These are phyloP conservation scores for Monilinia aucupariae DNA, from an alignment of 2,329 filamentous ascomycete genomes.

Conservation along the genomic window DNA sequence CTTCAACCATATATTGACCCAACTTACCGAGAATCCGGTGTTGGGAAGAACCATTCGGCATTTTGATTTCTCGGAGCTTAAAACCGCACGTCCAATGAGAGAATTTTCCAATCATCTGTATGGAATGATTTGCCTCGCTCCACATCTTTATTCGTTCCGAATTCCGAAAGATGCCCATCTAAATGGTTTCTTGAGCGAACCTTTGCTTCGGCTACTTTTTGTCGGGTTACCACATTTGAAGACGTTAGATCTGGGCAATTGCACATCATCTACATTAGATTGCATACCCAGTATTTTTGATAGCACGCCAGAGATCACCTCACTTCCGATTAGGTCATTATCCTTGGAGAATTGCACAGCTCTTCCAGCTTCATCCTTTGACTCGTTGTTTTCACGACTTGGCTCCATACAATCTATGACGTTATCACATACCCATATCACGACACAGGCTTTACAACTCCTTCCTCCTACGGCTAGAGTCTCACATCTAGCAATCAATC, in stretches of 20 bases:
- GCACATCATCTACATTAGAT: constrained; percentile 9
- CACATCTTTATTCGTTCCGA: constrained; percentile 65
- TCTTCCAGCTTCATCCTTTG: constrained; percentile 3
- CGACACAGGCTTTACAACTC: constrained; percentile 59
- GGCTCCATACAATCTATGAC: constrained; percentile 8
- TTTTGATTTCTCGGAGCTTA: constrained; percentile 45
- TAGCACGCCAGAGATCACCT: background rate
- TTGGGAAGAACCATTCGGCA: constrained; percentile 68
- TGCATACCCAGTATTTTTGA: background rate
- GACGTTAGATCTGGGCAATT: constrained; percentile 13
- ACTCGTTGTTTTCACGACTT: constrained; percentile 10
- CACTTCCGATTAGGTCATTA: constrained; percentile 12
- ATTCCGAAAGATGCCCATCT: constrained; percentile 34
- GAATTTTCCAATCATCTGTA: constrained; percentile 10
- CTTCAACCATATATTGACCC: constrained; percentile 56
- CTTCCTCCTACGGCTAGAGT: constrained; percentile 64
- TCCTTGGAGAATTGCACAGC: constrained; percentile 7
- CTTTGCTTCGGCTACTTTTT: constrained; percentile 37
- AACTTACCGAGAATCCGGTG: constrained; percentile 58
- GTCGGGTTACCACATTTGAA: constrained; percentile 3
- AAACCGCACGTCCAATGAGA: background rate
- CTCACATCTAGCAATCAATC: constrained; percentile 69
- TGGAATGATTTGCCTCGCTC: constrained; percentile 15
- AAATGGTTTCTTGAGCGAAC: constrained; percentile 44
- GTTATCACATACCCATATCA: constrained; percentile 66